A percentile compares a stretch with the other conserved stretches of the same genome.
Conservation (phyloP, 805 yeast species). For the Komagataella phaffii region DNA sequence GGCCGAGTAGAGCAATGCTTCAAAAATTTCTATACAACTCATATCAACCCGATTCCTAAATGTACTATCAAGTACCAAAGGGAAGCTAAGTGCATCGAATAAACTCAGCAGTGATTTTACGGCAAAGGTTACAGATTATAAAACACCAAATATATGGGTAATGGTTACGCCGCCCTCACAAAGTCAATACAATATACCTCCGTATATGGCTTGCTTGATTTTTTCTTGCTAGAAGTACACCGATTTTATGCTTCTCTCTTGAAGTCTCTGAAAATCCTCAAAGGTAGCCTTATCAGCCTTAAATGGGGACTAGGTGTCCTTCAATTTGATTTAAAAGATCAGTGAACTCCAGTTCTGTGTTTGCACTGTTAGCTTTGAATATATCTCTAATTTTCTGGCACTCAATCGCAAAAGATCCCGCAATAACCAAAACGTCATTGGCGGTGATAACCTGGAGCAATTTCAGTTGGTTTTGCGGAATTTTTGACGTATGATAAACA, state of each 20-base stretch:
- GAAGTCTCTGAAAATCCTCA: background rate
- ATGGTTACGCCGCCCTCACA: no score
- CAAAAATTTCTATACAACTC: no score
- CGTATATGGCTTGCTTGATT: no score
- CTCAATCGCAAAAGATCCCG: conserved; percentile 1
- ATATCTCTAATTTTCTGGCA: background rate
- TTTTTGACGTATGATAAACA: background rate
- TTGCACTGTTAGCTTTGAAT: background rate
- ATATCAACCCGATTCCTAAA: no score
- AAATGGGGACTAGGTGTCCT: background rate
- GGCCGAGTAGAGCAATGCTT: no score
- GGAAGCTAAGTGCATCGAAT: no score
- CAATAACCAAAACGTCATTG: conserved; percentile 1
- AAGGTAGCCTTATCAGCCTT: background rate
- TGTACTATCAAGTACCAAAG: no score
- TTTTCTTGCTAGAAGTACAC: background rate
- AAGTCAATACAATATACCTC: no score
- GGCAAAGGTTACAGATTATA: no score
- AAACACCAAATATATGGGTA: no score
- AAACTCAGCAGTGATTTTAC: no score
- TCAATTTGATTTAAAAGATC: background rate
- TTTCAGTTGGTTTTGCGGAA: conserved; percentile 2
- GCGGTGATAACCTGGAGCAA: conserved; percentile 1
- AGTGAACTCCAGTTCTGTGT: background rate
- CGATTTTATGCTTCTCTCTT: no score